Evolutionary conservation across 2,329 filamentous ascomycete species (phyloP).

Genomic region (Fusarium sp.): DNA sequence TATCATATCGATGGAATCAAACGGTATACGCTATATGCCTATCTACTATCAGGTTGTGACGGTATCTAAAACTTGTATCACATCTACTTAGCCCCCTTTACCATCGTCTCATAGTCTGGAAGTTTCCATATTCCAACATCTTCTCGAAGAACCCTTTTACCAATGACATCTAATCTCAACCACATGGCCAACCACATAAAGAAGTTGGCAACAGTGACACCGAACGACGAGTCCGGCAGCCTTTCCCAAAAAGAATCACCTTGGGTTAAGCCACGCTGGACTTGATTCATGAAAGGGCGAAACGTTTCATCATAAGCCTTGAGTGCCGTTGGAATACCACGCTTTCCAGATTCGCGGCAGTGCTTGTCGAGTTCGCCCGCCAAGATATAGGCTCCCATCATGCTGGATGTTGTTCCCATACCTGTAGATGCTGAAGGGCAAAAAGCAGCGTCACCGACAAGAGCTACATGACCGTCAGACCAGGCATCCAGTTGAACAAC

Average conservation of each 20-base stretch:
- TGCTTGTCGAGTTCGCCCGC: neutral
- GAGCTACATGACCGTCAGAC: neutral
- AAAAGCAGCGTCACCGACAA: neutral
- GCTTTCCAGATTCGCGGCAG: neutral
- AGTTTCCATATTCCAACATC: neutral
- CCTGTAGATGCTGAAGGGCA: neutral
- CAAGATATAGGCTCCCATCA: neutral
- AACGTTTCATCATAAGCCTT: neutral
- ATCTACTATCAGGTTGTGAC: neutral
- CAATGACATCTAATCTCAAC: neutral
- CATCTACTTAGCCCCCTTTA: neutral
- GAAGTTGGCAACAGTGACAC: neutral
- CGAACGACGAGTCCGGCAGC: neutral
- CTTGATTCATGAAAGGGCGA: neutral
- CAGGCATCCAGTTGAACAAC: neutral
- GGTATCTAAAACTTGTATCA: neutral
- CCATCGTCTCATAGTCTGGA: neutral
- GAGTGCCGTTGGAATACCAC: neutral
- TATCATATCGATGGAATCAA: neutral
- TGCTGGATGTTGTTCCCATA: neutral
- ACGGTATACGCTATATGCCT: neutral
- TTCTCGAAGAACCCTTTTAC: neutral
- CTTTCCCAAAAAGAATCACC: neutral
- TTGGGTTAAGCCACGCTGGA: neutral
- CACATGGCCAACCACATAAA: neutral